These are phyloP conservation scores for Onygena corvina DNA, from an alignment of 2,329 filamentous ascomycete genomes.

Conservation along the genomic window DNA sequence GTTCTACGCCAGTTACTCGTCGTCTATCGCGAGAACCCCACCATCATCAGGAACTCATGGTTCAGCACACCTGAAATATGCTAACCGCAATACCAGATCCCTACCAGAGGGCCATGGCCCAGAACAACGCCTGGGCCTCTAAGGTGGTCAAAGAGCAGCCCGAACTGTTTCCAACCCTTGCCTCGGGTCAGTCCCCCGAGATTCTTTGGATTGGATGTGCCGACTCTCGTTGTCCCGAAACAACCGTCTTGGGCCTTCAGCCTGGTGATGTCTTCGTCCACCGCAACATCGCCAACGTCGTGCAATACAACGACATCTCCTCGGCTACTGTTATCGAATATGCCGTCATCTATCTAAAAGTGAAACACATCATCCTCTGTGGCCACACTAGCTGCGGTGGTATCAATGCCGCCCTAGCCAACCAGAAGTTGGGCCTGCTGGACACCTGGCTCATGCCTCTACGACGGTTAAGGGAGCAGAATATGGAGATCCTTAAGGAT, in stretches of 20 bases:
- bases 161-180: conserved; percentile 56
- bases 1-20: neutral
- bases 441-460: conserved; percentile 52
- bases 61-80: neutral
- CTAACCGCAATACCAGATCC: conserved; percentile 37
- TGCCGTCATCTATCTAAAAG: conserved; percentile 58
- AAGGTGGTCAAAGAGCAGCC: conserved; percentile 55
- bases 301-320: conserved; percentile 63
- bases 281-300: conserved; percentile 80
- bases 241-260: conserved; percentile 62
- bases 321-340: conserved; percentile 66
- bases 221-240: conserved; percentile 75
- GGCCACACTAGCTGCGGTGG: conserved; percentile 52
- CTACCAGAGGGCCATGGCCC: conserved; percentile 51
- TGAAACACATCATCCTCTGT: conserved; percentile 51
- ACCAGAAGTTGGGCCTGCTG: conserved; percentile 46
- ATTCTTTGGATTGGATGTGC: conserved; percentile 76
- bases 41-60: neutral
- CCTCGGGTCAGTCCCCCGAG: conserved; percentile 51
- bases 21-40: neutral
- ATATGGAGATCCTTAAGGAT: conserved; percentile 40
- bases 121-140: conserved; percentile 59
- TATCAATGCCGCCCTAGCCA: conserved; percentile 43
- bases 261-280: conserved; percentile 81
- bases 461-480: conserved; percentile 42